Base-by-base conservation (phyloP, 1,284 basidiomycete genomes). In the Porodaedalea pini region DNA sequence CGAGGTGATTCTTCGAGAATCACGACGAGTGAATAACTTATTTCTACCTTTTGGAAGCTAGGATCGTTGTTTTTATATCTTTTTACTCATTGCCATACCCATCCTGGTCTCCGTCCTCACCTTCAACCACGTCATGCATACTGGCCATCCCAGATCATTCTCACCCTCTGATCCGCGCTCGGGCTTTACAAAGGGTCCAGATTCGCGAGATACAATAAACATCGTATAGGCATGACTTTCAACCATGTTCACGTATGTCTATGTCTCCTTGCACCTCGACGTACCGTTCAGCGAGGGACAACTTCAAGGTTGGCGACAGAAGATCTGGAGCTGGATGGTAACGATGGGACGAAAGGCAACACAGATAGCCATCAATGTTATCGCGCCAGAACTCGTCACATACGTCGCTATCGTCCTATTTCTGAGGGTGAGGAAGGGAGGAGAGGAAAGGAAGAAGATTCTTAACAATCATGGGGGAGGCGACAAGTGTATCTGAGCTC, bases 201-300 rank as follows among this genome's bases (percentile, higher is more conserved):
- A 27, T n/a, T 8, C 50, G n/a, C 50, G 50, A 7, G 50, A 31
- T 4, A 45, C 54, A 7, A 37, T 37, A n/a, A 25, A 37, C 23
- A 57, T 61, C 17, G 25, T 61, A 4, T 56, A 43, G 59, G 61
- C 34, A 32, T 61, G 59, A n/a, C 34, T 61, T 4, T 10, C 53
- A 2, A 61, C 60, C 13, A 51, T 61, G 5, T 51, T 60, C 40
- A n/a, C 48, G 2, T 61, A 59, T 31, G 55, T 53, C 25, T 61
- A 53, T 34, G 49, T 60, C 23, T 39, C 48, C 17, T 13, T 56
- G 8, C 60, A 61, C 41, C 44, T 43, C 17, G 40, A 60, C 36
- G 47, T 61, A 7, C 52, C 59, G 13, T 21, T 4, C 5, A 44
- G 21, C 6, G 19, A n/a, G 8, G 27, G 27, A 27, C 4, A 4